Conservation (phyloP, 805 yeast species). For the Monosporozyma aerobia region DNA sequence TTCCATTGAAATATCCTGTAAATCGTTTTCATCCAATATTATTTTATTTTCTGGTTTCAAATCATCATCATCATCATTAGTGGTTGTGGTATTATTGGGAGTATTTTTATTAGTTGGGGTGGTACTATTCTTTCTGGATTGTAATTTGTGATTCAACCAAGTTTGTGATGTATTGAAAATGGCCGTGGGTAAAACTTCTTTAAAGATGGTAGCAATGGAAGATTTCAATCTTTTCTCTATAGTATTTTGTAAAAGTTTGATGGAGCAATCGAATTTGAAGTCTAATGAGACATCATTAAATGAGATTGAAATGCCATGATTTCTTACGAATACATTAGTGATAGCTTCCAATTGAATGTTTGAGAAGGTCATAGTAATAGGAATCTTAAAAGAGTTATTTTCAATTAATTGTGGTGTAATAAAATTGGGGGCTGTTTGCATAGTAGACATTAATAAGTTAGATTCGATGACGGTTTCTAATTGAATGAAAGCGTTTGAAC, state of each 20-base stretch:
- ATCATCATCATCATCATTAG: background rate
- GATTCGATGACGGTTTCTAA: slow-evolving; percentile 30
- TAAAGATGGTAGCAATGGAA: slow-evolving; percentile 28
- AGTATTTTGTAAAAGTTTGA: slow-evolving; percentile 27
- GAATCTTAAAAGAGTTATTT: slow-evolving; percentile 28
- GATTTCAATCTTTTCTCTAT: slow-evolving; percentile 28
- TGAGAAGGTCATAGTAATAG: slow-evolving; percentile 29
- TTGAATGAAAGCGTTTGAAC: slow-evolving; percentile 26
- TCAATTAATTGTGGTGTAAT: slow-evolving; percentile 27
- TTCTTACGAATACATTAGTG: slow-evolving; percentile 27
- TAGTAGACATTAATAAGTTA: slow-evolving; percentile 23
- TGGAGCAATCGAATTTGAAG: slow-evolving; percentile 30
- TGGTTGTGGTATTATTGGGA: background rate
- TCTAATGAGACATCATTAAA: slow-evolving; percentile 31
- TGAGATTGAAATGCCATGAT: slow-evolving; percentile 28
- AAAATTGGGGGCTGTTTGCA: slow-evolving; percentile 23
- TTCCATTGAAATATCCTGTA: slow-evolving; percentile 47
- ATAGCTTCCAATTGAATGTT: slow-evolving; percentile 29
- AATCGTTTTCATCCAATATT: slow-evolving; percentile 21
- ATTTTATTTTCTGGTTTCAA: slow-evolving; percentile 4
- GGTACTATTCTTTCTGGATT: background rate
- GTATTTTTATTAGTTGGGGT: background rate
- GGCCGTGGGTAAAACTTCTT: slow-evolving; percentile 28
- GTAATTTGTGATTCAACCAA: slow-evolving; percentile 18
- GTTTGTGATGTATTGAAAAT: slow-evolving; percentile 29